These are phyloP conservation scores for Monosporozyma yasuniensis DNA, from an alignment of 805 yeast species.

Conservation along the genomic window DNA sequence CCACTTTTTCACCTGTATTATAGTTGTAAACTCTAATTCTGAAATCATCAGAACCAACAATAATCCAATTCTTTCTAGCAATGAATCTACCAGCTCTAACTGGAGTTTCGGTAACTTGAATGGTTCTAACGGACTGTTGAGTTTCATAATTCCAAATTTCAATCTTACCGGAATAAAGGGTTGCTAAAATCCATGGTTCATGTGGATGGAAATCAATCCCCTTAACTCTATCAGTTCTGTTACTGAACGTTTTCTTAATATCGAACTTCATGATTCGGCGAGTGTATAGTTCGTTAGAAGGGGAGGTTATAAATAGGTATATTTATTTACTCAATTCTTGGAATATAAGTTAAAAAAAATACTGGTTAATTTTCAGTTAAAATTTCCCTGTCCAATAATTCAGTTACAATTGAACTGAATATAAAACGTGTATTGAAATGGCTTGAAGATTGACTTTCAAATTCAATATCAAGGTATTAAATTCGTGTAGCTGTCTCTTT, in stretches of 20 bases:
- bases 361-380: not conserved
- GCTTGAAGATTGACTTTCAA: not conserved
- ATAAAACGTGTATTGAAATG: not conserved
- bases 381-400: not conserved
- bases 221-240: slow-evolving; percentile 93
- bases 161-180: slow-evolving; percentile 73
- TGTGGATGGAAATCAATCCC: slow-evolving; percentile 97
- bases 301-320: not conserved
- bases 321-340: not conserved
- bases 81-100: slow-evolving; percentile 92
- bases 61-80: slow-evolving; percentile 95
- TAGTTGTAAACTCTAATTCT: slow-evolving; percentile 88
- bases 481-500: not conserved
- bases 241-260: slow-evolving; percentile 47
- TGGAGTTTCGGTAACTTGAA: slow-evolving; percentile 93
- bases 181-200: slow-evolving; percentile 92
- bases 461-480: not conserved
- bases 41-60: slow-evolving; percentile 94
- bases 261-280: slow-evolving; percentile 21
- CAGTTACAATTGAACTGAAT: not conserved
- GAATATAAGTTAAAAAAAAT: not conserved
- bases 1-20: slow-evolving; percentile 88
- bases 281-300: not conserved
- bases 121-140: slow-evolving; percentile 64
- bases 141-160: slow-evolving; percentile 96